These are phyloP conservation scores for Backusella tuberculispora DNA, from an alignment of 192 early-diverging fungal genomes.

Conservation along the genomic window DNA sequence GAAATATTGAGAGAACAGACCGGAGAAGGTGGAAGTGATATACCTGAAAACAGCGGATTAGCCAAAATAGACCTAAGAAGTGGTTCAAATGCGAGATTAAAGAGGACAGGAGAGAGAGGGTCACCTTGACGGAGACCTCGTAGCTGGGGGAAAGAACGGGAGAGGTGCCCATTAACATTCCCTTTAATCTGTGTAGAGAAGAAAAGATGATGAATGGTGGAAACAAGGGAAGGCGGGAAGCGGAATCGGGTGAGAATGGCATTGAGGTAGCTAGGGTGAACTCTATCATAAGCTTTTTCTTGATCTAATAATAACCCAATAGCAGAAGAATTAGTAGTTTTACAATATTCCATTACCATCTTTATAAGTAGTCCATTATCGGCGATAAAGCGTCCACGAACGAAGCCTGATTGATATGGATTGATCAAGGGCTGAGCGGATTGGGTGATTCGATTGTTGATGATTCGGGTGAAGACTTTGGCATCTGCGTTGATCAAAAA, in stretches of 20 bases:
- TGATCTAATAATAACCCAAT: conserved; percentile 29
- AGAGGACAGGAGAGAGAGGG: too few species aligned
- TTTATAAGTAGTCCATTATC: conserved; percentile 18
- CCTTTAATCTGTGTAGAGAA: conserved; percentile 24
- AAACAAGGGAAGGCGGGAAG: conserved; percentile 12
- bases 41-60: background rate
- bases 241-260: conserved; percentile 13
- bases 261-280: conserved; percentile 17
- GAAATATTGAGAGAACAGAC: background rate
- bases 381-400: background rate
- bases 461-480: conserved; percentile 28
- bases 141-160: background rate
- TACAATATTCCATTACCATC: background rate
- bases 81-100: conserved; percentile 37
- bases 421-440: background rate
- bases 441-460: background rate
- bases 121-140: conserved; percentile 38
- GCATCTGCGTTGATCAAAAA: conserved; percentile 28
- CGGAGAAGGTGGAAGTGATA: background rate
- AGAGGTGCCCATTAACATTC: conserved; percentile 27
- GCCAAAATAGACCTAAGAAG: conserved; percentile 12
- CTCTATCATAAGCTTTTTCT: conserved; percentile 28
- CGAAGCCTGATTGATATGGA: conserved; percentile 28
- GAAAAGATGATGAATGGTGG: conserved; percentile 20
- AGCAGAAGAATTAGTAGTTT: too few species aligned